phyloP scores from a whole-genome alignment of 768 basidiomycete species.

The Lactarius indigo region DNA sequence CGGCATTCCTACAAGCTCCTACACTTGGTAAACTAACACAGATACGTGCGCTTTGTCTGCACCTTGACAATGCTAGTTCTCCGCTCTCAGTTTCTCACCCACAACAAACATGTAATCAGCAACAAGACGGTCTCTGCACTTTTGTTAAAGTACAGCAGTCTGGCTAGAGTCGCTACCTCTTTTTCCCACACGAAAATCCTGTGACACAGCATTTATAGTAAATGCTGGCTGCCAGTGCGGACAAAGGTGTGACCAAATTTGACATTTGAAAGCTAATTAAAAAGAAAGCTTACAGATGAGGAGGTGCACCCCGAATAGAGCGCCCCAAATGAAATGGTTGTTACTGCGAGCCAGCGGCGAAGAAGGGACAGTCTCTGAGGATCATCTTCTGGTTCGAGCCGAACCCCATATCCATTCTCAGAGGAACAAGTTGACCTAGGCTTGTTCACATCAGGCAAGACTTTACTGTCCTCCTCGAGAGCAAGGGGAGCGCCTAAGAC shows the following conservation, averaged over 20 bases:
- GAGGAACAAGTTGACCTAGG: no score
- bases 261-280: neutral
- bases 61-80: no score
- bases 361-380: conserved; percentile 13
- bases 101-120: no score
- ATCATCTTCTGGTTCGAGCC: conserved; percentile 24
- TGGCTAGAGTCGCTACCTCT: conserved; percentile 42
- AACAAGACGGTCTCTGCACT: no score
- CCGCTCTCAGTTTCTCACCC: no score
- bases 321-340: conserved; percentile 4
- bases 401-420: neutral
- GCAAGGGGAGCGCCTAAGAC: no score
- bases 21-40: no score
- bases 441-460: no score
- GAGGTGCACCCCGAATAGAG: conserved; percentile 17
- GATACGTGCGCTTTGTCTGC: no score
- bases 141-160: no score
- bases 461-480: no score
- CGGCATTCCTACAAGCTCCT: no score
- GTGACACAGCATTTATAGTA: conserved; percentile 38
- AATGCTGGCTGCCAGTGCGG: conserved; percentile 33
- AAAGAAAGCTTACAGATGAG: conserved; percentile 10
- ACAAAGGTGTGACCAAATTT: neutral
- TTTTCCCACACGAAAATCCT: conserved; percentile 36
- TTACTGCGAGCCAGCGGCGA: conserved; percentile 19